Evolutionary conservation across 116 monocot species (phyloP).

Genomic region (Papilionanthe hybrid): DNA sequence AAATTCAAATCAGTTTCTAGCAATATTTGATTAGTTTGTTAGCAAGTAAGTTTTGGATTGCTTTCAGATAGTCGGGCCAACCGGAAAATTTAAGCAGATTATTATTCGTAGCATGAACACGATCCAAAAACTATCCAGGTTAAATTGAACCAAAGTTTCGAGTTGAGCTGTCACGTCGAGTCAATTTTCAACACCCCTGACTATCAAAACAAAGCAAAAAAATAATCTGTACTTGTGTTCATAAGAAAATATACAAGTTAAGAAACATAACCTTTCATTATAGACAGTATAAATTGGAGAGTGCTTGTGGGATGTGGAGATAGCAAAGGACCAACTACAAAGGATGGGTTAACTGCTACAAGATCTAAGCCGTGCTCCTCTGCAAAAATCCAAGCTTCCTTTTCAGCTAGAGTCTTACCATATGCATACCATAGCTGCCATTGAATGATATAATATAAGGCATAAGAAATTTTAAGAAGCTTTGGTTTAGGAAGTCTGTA

Average conservation of each 20-base stretch:
- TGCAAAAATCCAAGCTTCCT: slow-evolving; percentile 60
- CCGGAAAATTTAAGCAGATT: too few species aligned
- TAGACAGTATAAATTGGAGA: slow-evolving; percentile 29
- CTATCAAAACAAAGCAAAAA: background rate
- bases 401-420: slow-evolving; percentile 77
- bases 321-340: slow-evolving; percentile 64
- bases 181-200: too few species aligned
- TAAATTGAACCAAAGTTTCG: too few species aligned
- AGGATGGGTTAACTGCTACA: slow-evolving; percentile 78
- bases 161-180: too few species aligned
- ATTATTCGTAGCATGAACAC: too few species aligned
- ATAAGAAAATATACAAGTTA: background rate
- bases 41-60: too few species aligned
- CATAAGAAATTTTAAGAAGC: background rate
- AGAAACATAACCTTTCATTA: slow-evolving; percentile 43
- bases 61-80: too few species aligned
- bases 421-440: slow-evolving; percentile 74
- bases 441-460: background rate
- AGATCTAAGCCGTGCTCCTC: slow-evolving; percentile 47
- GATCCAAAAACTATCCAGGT: too few species aligned
- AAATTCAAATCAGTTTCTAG: too few species aligned
- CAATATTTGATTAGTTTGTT: too few species aligned
- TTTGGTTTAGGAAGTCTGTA: too few species aligned
- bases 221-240: background rate
- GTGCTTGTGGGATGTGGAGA: slow-evolving; percentile 72